Evolutionary conservation across 345 rosid species (phyloP), one percentile per base, ranked within the genome.

Genomic region (Citrus medica): DNA sequence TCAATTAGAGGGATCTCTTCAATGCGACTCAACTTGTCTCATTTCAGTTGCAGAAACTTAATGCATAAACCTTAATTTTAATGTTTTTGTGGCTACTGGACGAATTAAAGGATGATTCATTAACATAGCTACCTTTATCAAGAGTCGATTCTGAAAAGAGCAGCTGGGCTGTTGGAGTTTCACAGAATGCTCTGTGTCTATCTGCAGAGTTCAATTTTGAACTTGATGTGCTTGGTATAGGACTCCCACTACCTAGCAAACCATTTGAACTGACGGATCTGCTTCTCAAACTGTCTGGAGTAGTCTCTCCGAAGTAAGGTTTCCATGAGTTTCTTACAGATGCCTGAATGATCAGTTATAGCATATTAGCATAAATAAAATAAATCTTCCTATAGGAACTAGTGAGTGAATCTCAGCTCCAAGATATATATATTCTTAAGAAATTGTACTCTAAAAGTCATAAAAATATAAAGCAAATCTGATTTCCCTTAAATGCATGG

Each of bases 231-330:
- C 58, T 84, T 38, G 80, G 78, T 71, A 83, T 67, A 63, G 90
- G 86, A 46, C 90, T 86, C 28, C 73, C 79, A 76, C 88, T 85
- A 51, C 81, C 86, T 62, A 79, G 87, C 64, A 84, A 78, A 62
- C 93, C 89, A 75, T 90, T 87, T 75, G 93, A 86, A 80, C 84
- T 84, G 76, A 85, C 76, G 33, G 92, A 86, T 79, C 42, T 90
- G 84, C 89, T 90, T 85, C 86, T 82, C 66, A 80, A 79, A 78
- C 83, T 79, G 77, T 86, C 88, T 65, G 93, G 88, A 69, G 91
- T 79, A 16, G 77, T 81, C 30, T 80, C 90, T 76, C 87, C 81
- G 30, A 89, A 85, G 60, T 72, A 73, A 78, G 84, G 59, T 67
- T 77, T 87, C 89, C 86, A 72, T 60, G 87, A 84, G 79, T 80